phyloP scores from a whole-genome alignment of 176 grass and related monocot genomes.

The Neostapfia colusana region DNA sequence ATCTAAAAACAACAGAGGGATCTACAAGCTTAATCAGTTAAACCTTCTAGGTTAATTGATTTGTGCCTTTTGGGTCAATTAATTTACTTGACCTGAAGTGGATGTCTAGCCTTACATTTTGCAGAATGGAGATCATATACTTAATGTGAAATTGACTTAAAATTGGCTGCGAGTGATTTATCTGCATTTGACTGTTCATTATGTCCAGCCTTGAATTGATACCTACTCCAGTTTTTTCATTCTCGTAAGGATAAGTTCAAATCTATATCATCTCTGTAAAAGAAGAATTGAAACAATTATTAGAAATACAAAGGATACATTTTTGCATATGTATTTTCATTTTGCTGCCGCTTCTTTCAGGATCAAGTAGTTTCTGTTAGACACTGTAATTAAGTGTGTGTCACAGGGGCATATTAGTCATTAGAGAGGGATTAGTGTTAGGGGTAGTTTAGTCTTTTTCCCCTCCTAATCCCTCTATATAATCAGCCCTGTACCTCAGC shows the following conservation, averaged over 20 bases:
- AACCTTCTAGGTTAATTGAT: no score
- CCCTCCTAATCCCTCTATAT: no score
- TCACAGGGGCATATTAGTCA: no score
- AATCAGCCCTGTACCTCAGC: no score
- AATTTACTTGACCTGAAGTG: background rate
- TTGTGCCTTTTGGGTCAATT: background rate
- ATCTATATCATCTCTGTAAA: slow-evolving; percentile 6
- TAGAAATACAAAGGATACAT: background rate
- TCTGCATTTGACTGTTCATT: background rate
- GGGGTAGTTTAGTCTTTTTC: no score
- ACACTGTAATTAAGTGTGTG: no score
- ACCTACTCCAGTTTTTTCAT: background rate
- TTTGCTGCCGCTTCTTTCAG: slow-evolving; percentile 33
- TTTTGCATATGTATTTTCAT: slow-evolving; percentile 11
- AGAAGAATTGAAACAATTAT: background rate
- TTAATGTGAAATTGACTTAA: background rate
- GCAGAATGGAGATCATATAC: background rate
- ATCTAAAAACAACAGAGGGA: no score
- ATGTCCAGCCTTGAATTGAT: background rate
- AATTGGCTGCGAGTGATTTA: background rate
- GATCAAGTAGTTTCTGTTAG: slow-evolving; percentile 88
- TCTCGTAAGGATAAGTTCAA: background rate
- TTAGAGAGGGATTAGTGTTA: no score
- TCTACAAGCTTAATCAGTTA: no score
- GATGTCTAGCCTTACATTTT: background rate